Conservation (phyloP, 306 rosid species). For the Pyrus communis region DNA sequence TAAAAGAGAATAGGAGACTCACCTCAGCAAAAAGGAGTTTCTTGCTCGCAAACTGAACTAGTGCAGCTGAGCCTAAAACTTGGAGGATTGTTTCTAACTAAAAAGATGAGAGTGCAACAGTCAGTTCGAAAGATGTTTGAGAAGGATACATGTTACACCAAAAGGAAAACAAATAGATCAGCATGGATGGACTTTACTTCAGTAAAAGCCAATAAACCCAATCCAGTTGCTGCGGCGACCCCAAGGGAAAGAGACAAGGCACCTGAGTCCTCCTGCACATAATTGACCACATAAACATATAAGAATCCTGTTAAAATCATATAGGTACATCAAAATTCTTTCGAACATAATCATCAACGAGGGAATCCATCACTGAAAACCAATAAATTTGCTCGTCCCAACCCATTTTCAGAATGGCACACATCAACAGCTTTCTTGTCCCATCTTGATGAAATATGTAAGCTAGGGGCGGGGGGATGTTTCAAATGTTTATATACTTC, state of each 20-base stretch:
- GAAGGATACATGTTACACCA: neutral
- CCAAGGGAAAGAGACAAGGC: conserved; percentile 52
- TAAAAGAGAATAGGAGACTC: conserved; percentile 1
- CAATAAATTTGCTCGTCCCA: neutral
- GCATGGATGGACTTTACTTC: conserved; percentile 45
- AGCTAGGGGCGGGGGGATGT: neutral
- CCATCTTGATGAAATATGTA: neutral
- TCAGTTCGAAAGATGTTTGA: neutral
- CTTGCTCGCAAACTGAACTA: conserved; percentile 73
- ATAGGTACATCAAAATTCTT: neutral
- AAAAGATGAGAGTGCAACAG: neutral
- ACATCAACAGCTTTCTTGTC: neutral
- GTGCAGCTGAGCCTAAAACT: conserved; percentile 78
- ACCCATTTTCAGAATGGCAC: neutral
- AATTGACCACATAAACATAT: conserved; percentile 5
- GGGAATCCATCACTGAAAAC: neutral
- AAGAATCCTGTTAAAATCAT: conserved; percentile 1
- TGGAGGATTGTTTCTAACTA: conserved; percentile 89
- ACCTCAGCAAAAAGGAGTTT: conserved; percentile 89
- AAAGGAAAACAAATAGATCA: neutral
- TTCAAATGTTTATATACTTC: neutral
- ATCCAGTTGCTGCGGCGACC: conserved; percentile 65
- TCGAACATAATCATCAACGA: neutral
- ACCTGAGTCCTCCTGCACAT: conserved; percentile 58
- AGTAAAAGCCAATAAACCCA: conserved; percentile 58